Evolutionary conservation across 106 monocot genomes (phyloP).

Genomic region (Dendrobium officinale): DNA sequence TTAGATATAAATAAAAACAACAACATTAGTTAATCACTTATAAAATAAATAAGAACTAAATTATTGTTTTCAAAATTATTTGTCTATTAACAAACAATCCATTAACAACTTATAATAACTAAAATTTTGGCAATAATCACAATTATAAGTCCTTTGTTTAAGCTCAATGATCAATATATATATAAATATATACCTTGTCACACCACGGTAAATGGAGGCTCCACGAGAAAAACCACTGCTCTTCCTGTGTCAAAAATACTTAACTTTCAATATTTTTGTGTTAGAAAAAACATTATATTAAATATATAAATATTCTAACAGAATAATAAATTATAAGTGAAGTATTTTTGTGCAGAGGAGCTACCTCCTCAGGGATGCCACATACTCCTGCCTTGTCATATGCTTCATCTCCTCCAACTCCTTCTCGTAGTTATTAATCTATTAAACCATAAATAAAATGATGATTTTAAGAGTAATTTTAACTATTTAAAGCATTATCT

Average conservation of each 20-base stretch:
- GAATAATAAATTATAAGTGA: too few species aligned
- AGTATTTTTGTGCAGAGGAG: neutral
- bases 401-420: constrained; percentile 97
- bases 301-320: too few species aligned
- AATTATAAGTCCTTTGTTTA: too few species aligned
- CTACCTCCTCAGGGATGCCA: constrained; percentile 92
- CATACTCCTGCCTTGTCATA: constrained; percentile 97
- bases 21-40: too few species aligned
- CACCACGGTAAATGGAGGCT: constrained; percentile 92
- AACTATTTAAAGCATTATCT: neutral
- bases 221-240: constrained; percentile 98
- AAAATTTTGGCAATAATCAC: too few species aligned
- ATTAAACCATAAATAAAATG: constrained; percentile 1
- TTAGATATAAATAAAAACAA: neutral
- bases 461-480: neutral
- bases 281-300: too few species aligned
- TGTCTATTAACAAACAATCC: too few species aligned
- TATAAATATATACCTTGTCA: constrained; percentile 63
- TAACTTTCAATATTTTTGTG: neutral
- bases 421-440: constrained; percentile 89
- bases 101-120: too few species aligned
- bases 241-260: constrained; percentile 42
- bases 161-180: neutral
- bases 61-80: too few species aligned
- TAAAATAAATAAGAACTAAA: too few species aligned